Base-by-base conservation (phyloP, 257 asterid species). In the Forsythia viridissima region DNA sequence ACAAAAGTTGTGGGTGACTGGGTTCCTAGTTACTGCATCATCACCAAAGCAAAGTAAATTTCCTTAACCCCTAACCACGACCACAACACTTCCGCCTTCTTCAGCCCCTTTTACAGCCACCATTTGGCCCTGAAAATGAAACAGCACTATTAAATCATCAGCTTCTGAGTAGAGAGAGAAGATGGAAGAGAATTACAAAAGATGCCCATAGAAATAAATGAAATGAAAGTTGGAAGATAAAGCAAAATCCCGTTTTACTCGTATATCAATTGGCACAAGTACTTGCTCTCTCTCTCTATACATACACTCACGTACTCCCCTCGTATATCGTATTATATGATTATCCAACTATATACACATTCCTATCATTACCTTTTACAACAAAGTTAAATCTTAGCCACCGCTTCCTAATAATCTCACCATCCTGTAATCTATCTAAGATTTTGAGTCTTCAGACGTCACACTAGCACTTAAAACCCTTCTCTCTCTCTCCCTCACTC, bases 301-400 rank as follows among this genome's bases (percentile, higher is more conserved):
- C 5, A 55, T n/a, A n/a, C 30, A 1, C 65, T 4, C 4, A 8
- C 11, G 21, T 12, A 10, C 59, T 20, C 18, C 59, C 63, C 67
- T 57, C 36, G 61, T 24, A 52, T 36, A 55, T 34, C 46, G 43
- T 41, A 51, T 76, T 71, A 71, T 80, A 87, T 90, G 83, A 90
- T 87, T 85, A 84, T 69, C 63, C 34, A 70, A 81, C 80, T 86
- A 80, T 80, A 84, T 80, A 79, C 79, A 80, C 86, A 80, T 70
- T 21, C 55, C 83, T 76, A 85, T 82, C 85, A 80, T 80, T 80
- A 51, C 83, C 81, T 77, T 85, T 80, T 74, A 69, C 84, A 86
- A 78, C 83, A 75, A 44, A 76, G 55, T 82, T 84, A 74, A 77
- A 76, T 79, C 80, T 82, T 76, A 30, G 80, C 73, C 76, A 73